phyloP scores from a whole-genome alignment of 441 rosid genomes.

The Gossypium aridum region DNA sequence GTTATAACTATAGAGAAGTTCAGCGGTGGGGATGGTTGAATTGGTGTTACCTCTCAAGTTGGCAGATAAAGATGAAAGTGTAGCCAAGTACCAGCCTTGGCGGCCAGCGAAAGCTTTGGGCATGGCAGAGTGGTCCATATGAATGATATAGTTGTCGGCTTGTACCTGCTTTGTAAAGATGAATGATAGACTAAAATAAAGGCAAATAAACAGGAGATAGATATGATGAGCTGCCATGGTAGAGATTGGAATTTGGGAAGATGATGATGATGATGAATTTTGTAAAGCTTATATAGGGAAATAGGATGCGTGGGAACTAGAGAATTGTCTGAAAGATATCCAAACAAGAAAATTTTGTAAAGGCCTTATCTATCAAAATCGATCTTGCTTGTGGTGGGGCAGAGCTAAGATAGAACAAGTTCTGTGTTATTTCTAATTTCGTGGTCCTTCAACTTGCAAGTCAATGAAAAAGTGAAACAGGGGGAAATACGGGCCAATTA shows the following conservation, averaged over 20 bases:
- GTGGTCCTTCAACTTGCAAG: background rate
- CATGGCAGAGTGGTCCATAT: constrained; percentile 48
- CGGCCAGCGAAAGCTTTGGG: constrained; percentile 39
- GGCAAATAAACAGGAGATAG: constrained; percentile 3
- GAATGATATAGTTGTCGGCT: constrained; percentile 39
- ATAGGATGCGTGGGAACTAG: constrained; percentile 9
- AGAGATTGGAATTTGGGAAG: background rate
- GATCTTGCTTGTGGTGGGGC: too few relatives aligned
- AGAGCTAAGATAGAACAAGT: background rate
- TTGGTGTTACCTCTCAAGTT: background rate
- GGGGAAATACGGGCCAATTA: background rate
- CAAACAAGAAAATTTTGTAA: too few relatives aligned
- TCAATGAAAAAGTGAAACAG: background rate
- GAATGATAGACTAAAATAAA: constrained; percentile 10
- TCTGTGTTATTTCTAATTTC: background rate
- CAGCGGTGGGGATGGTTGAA: constrained; percentile 12
- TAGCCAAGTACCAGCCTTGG: constrained; percentile 40
- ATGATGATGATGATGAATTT: background rate
- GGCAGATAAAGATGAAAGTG: constrained; percentile 26
- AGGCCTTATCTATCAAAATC: too few relatives aligned
- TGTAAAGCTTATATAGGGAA: constrained; percentile 14
- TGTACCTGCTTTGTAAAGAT: constrained; percentile 15
- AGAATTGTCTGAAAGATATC: too few relatives aligned
- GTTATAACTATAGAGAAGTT: constrained; percentile 36
- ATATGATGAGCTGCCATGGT: constrained; percentile 12